Evolutionary conservation across 805 yeast genomes (phyloP).

Genomic region (Candida krabiensis): DNA sequence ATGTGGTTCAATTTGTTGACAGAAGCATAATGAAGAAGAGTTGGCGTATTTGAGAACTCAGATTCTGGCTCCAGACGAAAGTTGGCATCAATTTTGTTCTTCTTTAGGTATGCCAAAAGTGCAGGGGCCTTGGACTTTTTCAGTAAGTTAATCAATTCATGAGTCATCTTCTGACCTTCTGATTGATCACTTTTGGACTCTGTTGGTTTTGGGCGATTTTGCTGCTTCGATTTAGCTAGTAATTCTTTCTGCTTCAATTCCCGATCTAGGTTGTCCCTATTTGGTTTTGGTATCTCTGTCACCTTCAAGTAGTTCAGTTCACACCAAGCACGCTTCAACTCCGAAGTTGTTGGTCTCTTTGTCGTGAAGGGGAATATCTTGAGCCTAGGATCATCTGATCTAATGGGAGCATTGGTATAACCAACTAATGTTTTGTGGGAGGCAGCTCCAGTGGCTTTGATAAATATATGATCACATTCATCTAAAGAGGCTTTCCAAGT

Average conservation of each 20-base stretch:
- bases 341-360: conserved; percentile 77
- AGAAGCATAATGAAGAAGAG: conserved; percentile 77
- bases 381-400: conserved; percentile 59
- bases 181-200: conserved; percentile 5
- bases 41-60: conserved; percentile 60
- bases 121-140: conserved; percentile 79
- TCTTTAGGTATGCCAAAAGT: conserved; percentile 58
- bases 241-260: conserved; percentile 32
- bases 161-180: conserved; percentile 50
- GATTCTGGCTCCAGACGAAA: conserved; percentile 54
- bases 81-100: conserved; percentile 54
- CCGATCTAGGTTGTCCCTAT: conserved; percentile 29
- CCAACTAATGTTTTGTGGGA: conserved; percentile 67
- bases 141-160: conserved; percentile 57
- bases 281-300: conserved; percentile 53
- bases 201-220: conserved; percentile 3
- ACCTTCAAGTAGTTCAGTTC: conserved; percentile 62
- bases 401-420: conserved; percentile 56
- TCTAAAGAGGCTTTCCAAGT: conserved; percentile 64
- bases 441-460: conserved; percentile 76
- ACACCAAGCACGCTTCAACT: conserved; percentile 82
- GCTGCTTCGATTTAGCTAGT: conserved; percentile 27
- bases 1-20: conserved; percentile 65
- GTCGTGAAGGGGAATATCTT: conserved; percentile 86
- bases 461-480: conserved; percentile 67